Evolutionary conservation across 306 rosid genomes (phyloP).

Genomic region (barrel medic (Medicago truncatula)): MtrunA17r5.0-ANR NC_053045.1:37757501-37758000

Average conservation of each 20-base stretch:
- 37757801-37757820: constrained; percentile 21
- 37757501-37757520: constrained; percentile 11
- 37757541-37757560: constrained; percentile 4
- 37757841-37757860: constrained; percentile 40
- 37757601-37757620: too few relatives aligned
- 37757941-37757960: constrained; percentile 89
- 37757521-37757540: not conserved
- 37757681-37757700: constrained; percentile 3
- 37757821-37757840: constrained; percentile 23
- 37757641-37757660: too few relatives aligned
- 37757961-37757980: constrained; percentile 98
- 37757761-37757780: constrained; percentile 19
- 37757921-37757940: constrained; percentile 88
- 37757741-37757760: constrained; percentile 14
- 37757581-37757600: too few relatives aligned
- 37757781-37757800: constrained; percentile 11
- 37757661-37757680: too few relatives aligned
- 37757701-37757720: not conserved
- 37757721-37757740: constrained; percentile 31
- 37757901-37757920: constrained; percentile 98
- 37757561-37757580: not conserved
- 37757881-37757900: constrained; percentile 96
- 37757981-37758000: constrained; percentile 99
- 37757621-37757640: too few relatives aligned
- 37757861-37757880: constrained; percentile 82